Conservation (phyloP, 768 basidiomycete genomes). For the Leccinum barrowsii region DNA sequence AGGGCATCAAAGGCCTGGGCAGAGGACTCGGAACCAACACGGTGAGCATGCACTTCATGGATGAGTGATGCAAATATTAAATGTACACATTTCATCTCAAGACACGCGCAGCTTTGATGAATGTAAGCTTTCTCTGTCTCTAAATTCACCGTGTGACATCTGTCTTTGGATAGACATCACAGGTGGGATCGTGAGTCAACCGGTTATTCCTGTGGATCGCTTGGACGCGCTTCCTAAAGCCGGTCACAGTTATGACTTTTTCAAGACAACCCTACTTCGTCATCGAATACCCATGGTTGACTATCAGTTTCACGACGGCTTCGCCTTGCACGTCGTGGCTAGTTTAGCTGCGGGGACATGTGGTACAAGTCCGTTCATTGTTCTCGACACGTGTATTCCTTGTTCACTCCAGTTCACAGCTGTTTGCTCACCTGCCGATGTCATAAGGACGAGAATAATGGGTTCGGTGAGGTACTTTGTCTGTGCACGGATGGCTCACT, state of each 20-base stretch:
- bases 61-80: slow-evolving; percentile 3
- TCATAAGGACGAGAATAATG: slow-evolving; percentile 75
- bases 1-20: slow-evolving; percentile 64
- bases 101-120: slow-evolving; percentile 70
- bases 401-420: slow-evolving; percentile 39
- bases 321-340: slow-evolving; percentile 63
- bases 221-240: slow-evolving; percentile 1
- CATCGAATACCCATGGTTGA: slow-evolving; percentile 51
- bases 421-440: slow-evolving; percentile 76
- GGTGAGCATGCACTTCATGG: slow-evolving; percentile 37
- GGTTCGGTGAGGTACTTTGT: slow-evolving; percentile 49
- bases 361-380: slow-evolving; percentile 69
- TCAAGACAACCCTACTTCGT: slow-evolving; percentile 58
- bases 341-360: slow-evolving; percentile 71
- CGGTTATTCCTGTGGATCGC: not conserved
- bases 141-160: slow-evolving; percentile 2
- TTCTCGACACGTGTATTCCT: not conserved
- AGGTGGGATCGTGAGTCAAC: slow-evolving; percentile 74
- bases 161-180: slow-evolving; percentile 51
- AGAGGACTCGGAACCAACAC: slow-evolving; percentile 79
- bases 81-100: slow-evolving; percentile 19
- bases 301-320: slow-evolving; percentile 61
- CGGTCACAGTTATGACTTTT: slow-evolving; percentile 64
- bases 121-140: slow-evolving; percentile 41
- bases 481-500: not conserved